Base-by-base conservation (phyloP, 2,329 filamentous ascomycete genomes). In the Cercospora janseana region DNA sequence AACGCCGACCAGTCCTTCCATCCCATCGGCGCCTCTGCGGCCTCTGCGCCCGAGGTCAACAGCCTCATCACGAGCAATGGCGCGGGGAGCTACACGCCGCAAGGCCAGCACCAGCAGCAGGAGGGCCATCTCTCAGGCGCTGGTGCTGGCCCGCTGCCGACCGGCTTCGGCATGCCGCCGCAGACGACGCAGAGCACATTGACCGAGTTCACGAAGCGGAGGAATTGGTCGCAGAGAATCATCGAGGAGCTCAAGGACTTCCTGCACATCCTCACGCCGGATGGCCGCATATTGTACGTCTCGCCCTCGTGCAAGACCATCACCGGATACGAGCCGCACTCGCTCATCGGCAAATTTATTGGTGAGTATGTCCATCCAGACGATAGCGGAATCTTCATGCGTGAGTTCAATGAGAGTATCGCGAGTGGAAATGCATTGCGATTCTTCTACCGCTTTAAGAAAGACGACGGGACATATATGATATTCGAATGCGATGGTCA, bases 401-500 rank as follows among this genome's bases (percentile, higher is more conserved):
- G 88, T 46, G 90, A 96, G 67, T 85, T 96, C 74, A 90, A 93
- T 68, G 88, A 95, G 67, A 87, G 86, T 12, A 92, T 95, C 56
- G 84, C 88, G 2, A 87, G 82, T 6, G 88, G 86, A n/a, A 85
- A 87, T 59, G 76, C 83, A 4, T 71, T 96, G 55, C 86, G 87
- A 51, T 83, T 95, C 68, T 95, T 94, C 73, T 93, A 94, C 67
- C 84, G 92, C 42, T 83, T 96, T 66, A 80, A 78, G 64, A 87
- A 83, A 69, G 82, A 82, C 59, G 87, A 93, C 64, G 83, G 81
- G 16, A 77, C 76, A 2, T 94, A 86, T 66, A 77, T 79, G 56
- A 88, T 96, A 48, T 88, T 97, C 65, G 92, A 97, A 71, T 85
- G 88, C n/a, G 84, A 92, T 60, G 92, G 92, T 42, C 92, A 96